These are phyloP conservation scores for Acarospora socialis DNA, from an alignment of 2,329 filamentous ascomycete genomes.

Conservation along the genomic window DNA sequence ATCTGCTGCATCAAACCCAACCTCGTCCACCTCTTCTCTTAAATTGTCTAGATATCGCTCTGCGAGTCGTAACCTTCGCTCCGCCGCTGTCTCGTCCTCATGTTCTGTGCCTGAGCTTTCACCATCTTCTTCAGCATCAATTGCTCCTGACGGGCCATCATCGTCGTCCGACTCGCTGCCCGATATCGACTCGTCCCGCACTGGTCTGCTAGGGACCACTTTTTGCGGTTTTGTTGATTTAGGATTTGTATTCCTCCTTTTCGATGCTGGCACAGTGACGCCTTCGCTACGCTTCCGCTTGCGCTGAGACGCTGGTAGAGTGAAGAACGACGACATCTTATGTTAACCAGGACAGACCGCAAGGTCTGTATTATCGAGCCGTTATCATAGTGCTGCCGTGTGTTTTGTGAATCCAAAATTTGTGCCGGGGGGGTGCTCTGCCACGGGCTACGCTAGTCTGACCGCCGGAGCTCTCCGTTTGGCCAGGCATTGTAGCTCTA, in stretches of 20 bases:
- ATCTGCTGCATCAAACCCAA: slow-evolving; percentile 84
- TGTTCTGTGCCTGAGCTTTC: slow-evolving; percentile 50
- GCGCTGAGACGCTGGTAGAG: slow-evolving; percentile 67
- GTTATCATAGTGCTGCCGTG: slow-evolving; percentile 2
- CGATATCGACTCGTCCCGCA: slow-evolving; percentile 68
- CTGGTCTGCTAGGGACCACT: slow-evolving; percentile 18
- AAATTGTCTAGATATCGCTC: slow-evolving; percentile 90
- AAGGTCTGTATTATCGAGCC: not conserved
- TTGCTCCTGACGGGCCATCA: slow-evolving; percentile 31
- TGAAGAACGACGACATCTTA: slow-evolving; percentile 90
- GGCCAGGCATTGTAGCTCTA: too few species aligned
- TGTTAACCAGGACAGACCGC: slow-evolving; percentile 1
- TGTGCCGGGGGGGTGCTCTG: slow-evolving; percentile 2
- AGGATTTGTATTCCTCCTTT: slow-evolving; percentile 31
- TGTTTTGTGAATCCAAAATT: too few species aligned
- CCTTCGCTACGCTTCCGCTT: slow-evolving; percentile 66
- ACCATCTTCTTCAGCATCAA: slow-evolving; percentile 33
- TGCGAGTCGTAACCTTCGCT: slow-evolving; percentile 72
- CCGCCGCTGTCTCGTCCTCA: slow-evolving; percentile 76
- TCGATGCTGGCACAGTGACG: slow-evolving; percentile 27
- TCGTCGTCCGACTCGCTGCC: slow-evolving; percentile 65
- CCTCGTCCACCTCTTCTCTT: slow-evolving; percentile 61
- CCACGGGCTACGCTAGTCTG: not conserved
- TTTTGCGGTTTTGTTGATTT: slow-evolving; percentile 31
- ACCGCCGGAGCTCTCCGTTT: slow-evolving; percentile 14